Base-by-base conservation (phyloP, 768 basidiomycete species). In the Kwoniella mangroviensis region DNA sequence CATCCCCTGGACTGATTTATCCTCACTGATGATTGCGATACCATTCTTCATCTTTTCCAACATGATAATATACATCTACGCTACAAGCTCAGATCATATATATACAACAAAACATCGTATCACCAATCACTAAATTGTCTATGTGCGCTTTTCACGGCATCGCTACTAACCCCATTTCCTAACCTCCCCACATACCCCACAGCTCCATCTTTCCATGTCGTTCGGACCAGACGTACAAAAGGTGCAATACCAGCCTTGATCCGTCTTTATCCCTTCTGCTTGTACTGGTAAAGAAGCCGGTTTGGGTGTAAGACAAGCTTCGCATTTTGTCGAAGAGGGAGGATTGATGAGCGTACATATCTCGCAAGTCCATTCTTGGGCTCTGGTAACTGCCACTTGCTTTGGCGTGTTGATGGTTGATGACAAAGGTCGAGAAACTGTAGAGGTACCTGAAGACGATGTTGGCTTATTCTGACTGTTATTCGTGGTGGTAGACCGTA, bases 161-260 rank as follows among this genome's bases (percentile, higher is more conserved):
- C 13, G 17, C 34, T 49, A 28, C 64, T 61, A 82, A 22, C 81
- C 81, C 68, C 73, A 80, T 26, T 75, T 80, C 81, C 92, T 92
- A 62, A 93, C 85, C 21, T 85, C 83, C 17, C 92, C 92, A 79
- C 92, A 94, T 65, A 86, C 87, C 17, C 83, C 82, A 84, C 93
- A 94, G 58, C 88, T 89, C 92, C 91, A 94, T 70, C 88, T 87
- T 22, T 89, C 86, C 70, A 87, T 87, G 2, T 87, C 86, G 81
- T 89, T 90, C 26, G 87, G 88, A 42, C 78, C 80, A 79, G 90
- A 88, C 24, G 89, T 88, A 71, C 92, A 94, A 22, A 85, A 83
- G 12, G 84, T 79, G 77, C 92, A 93, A 22, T 84, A 84, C 92
- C 92, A 94, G 2, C 87, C 88, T 51, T 79, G 80, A 55, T 74